Conservation (phyloP, 2,329 filamentous ascomycete genomes). For the Aspergillus tubingensis region DNA sequence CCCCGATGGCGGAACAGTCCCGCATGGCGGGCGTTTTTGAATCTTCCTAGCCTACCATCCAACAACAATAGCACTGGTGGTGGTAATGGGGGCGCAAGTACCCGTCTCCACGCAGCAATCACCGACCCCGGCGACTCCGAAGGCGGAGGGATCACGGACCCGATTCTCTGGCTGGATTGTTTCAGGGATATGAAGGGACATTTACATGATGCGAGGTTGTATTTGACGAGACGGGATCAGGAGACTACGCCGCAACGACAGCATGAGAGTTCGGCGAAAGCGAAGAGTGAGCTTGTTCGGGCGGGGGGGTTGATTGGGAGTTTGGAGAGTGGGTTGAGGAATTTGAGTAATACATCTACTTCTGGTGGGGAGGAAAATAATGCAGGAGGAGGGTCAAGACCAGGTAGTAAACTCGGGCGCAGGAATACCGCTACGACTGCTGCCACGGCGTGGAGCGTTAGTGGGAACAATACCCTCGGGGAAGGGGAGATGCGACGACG, state of each 20-base stretch:
- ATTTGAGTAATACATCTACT: constrained; percentile 22
- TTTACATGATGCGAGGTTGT: constrained; percentile 61
- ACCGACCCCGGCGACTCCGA: constrained; percentile 37
- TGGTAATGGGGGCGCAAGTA: constrained; percentile 33
- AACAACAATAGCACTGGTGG: too few relatives aligned
- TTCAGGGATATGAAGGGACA: constrained; percentile 61
- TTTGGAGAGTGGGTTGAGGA: constrained; percentile 58
- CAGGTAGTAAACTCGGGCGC: not conserved
- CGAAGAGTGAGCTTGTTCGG: constrained; percentile 61
- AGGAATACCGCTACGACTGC: not conserved
- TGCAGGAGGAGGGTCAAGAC: constrained; percentile 19
- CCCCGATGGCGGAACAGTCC: constrained; percentile 59
- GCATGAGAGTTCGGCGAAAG: constrained; percentile 63
- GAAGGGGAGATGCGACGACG: constrained; percentile 63
- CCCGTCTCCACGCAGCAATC: constrained; percentile 45
- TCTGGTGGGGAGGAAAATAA: constrained; percentile 34
- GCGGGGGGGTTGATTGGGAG: constrained; percentile 57
- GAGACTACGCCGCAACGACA: constrained; percentile 60
- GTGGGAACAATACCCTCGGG: constrained; percentile 47
- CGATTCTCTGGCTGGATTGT: constrained; percentile 64
- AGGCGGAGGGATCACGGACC: constrained; percentile 47
- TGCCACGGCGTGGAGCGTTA: not conserved
- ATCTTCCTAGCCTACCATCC: constrained; percentile 49
- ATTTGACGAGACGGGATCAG: constrained; percentile 62
- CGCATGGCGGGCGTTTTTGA: constrained; percentile 61